Evolutionary conservation across 1,284 basidiomycete species (phyloP), one percentile per base, ranked within the genome.

Genomic region (Rhodotorula sp.): DNA sequence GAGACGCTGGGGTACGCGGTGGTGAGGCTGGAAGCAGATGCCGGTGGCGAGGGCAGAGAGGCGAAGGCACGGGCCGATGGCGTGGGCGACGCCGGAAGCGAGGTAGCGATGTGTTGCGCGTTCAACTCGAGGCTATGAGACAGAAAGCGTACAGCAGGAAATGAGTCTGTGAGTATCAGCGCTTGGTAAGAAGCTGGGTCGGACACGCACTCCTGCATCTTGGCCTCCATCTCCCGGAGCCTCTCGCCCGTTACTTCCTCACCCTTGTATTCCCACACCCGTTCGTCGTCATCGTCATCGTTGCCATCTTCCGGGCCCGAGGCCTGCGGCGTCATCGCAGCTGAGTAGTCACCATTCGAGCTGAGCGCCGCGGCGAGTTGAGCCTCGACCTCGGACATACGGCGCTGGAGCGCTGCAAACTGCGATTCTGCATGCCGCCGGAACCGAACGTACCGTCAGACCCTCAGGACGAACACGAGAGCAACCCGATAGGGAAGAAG

Each of bases 321-420:
- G 17, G 27, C 17, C 34, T 25, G 25, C 23, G 41, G 10, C 17
- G 57, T 52, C 27, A 5, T 17, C 42, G n/a, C 50, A 4, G 50
- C 50, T 4, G 50, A 53, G 12, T n/a, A n/a, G 4, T 44, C 5
- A 14, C 50, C 42, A 1, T 34, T 41, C 2, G 63, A 46, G 27
- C 53, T 27, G 23, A 49, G 46, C 7, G 54, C 65, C 19, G 60
- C 62, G 2, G 67, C 64, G 27, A 71, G 67, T 34, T 64, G 70
- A 13, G 66, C 59, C 25, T 74, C 73, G 53, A 68, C 73, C 21
- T 71, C 70, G 27, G 57, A 45, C 61, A 73, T 64, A 4, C 70
- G 70, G 17, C 56, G 66, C 41, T 72, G 70, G 4, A 75, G 58
- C 14, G 68, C 73, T 23, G 58, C 64, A 34, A 75, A 64, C 23